These are phyloP conservation scores for Incumbomyces delicatus DNA, from an alignment of 2,329 filamentous ascomycete genomes.

Conservation along the genomic window DNA sequence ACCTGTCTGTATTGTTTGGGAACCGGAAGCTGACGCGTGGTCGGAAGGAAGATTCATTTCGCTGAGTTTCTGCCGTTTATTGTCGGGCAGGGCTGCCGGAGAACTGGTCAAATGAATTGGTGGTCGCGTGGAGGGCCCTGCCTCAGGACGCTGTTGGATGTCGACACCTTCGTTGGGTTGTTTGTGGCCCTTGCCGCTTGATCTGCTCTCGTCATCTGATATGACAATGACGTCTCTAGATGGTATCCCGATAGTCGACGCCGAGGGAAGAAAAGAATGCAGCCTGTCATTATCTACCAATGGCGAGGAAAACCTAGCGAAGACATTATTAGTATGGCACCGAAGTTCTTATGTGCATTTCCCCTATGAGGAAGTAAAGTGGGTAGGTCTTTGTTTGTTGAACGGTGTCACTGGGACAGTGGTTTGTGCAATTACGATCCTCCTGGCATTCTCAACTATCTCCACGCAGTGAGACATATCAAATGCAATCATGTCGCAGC, in stretches of 20 bases:
- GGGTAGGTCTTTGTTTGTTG: too few relatives aligned
- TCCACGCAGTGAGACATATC: too few relatives aligned
- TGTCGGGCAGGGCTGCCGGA: background rate
- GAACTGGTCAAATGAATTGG: background rate
- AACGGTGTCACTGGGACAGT: too few relatives aligned
- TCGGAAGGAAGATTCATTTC: background rate
- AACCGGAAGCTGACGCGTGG: background rate
- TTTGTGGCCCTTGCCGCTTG: background rate
- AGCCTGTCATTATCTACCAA: background rate
- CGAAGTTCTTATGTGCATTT: background rate
- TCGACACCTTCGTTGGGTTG: background rate
- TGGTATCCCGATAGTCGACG: background rate
- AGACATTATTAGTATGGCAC: background rate
- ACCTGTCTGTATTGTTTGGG: background rate
- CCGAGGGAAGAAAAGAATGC: too few relatives aligned
- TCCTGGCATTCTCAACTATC: too few relatives aligned
- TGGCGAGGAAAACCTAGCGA: background rate
- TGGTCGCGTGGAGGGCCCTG: background rate
- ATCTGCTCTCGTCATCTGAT: constrained; percentile 4
- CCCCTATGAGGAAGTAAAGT: too few relatives aligned
- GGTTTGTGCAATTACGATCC: too few relatives aligned
- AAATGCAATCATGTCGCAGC: too few relatives aligned
- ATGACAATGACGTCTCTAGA: background rate
- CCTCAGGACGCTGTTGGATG: background rate
- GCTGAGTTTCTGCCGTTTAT: constrained; percentile 4